phyloP scores from a whole-genome alignment of 164 flowering plant genomes.

The Stephania cephalantha region DNA sequence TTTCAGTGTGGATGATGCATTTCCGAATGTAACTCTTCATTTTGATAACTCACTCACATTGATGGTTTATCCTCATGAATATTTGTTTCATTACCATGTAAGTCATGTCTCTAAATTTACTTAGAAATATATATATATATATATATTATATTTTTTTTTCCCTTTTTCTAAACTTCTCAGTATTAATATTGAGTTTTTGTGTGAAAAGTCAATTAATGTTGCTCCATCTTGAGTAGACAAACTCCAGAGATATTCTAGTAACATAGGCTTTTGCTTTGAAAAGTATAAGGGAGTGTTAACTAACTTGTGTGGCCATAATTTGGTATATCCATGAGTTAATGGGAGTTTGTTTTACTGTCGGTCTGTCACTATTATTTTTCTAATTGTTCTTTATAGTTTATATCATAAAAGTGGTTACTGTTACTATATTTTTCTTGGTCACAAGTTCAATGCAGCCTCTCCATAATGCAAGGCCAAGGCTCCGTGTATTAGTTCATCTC shows the following conservation, averaged over 20 bases:
- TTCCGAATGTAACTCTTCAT: conserved; percentile 59
- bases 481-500: too few species aligned
- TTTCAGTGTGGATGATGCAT: conserved; percentile 68
- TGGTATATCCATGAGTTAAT: neutral
- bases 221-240: neutral
- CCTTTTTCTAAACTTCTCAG: neutral
- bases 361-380: too few species aligned
- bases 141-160: neutral
- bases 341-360: too few species aligned
- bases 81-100: conserved; percentile 54
- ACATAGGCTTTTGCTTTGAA: neutral
- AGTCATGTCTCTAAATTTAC: conserved; percentile 18
- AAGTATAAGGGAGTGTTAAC: neutral
- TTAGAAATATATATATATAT: neutral
- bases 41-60: conserved; percentile 51
- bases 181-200: neutral
- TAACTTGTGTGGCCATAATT: neutral
- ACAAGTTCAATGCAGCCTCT: too few species aligned
- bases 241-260: neutral
- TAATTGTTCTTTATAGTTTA: too few species aligned
- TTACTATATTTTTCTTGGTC: too few species aligned
- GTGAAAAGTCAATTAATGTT: neutral
- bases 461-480: too few species aligned
- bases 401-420: too few species aligned
- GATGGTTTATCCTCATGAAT: conserved; percentile 69